A percentile compares a stretch with the other conserved stretches of the same genome.
Evolutionary conservation across 1,284 basidiomycete genomes (phyloP).

Genomic region (Ustilago tritici): DNA sequence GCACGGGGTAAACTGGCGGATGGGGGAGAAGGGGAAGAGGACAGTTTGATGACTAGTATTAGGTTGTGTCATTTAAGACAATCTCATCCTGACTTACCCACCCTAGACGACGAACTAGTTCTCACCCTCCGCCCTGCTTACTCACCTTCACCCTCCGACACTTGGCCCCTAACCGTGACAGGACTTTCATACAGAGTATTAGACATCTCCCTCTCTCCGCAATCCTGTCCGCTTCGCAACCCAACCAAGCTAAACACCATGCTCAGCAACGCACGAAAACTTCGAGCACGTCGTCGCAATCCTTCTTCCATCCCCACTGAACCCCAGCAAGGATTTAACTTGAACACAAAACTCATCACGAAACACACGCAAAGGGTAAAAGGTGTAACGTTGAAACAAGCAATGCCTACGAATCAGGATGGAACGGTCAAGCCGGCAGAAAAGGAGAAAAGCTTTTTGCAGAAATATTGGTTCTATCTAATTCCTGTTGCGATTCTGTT

Average conservation of each 20-base stretch:
- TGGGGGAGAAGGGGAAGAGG: not conserved
- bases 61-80: slow-evolving; percentile 38
- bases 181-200: slow-evolving; percentile 21
- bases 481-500: slow-evolving; percentile 53
- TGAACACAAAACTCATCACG: slow-evolving; percentile 5
- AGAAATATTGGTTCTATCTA: slow-evolving; percentile 61
- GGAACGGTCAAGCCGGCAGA: slow-evolving; percentile 29
- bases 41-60: slow-evolving; percentile 7
- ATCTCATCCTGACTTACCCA: slow-evolving; percentile 6
- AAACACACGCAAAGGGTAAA: not conserved
- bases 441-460: slow-evolving; percentile 49
- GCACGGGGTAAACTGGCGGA: too few species aligned
- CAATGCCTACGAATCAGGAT: slow-evolving; percentile 39
- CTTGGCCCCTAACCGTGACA: not conserved
- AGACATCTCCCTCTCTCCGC: slow-evolving; percentile 26
- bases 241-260: not conserved
- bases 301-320: not conserved
- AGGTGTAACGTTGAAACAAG: slow-evolving; percentile 8
- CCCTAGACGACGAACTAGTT: slow-evolving; percentile 27
- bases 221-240: slow-evolving; percentile 20
- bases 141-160: not conserved
- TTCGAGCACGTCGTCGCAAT: not conserved
- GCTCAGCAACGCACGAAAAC: not conserved
- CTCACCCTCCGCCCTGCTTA: slow-evolving; percentile 2
- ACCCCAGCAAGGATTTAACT: not conserved